Conservation (phyloP, 2,329 filamentous ascomycete genomes). For the Fusarium concolor region DNA sequence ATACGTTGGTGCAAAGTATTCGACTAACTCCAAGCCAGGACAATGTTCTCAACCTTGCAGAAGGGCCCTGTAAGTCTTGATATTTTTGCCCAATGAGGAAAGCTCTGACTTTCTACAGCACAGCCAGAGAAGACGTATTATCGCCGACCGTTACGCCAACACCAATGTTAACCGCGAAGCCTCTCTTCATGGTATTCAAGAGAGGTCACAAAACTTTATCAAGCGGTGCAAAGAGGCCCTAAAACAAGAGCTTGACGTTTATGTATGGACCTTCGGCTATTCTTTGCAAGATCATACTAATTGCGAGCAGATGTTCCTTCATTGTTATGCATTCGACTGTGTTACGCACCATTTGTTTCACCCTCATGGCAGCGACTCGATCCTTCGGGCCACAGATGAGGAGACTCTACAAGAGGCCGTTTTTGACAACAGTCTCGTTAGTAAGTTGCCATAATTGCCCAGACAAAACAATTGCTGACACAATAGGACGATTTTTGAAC, state of each 20-base stretch:
- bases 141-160: slow-evolving; percentile 37
- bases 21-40: background rate
- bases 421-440: slow-evolving; percentile 25
- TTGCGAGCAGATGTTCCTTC: slow-evolving; percentile 8
- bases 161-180: slow-evolving; percentile 24
- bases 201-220: slow-evolving; percentile 29
- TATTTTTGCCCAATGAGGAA: rapidly evolving
- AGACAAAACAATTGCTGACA: background rate
- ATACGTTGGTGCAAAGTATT: rapidly evolving
- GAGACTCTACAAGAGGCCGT: slow-evolving; percentile 25
- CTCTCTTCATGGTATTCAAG: slow-evolving; percentile 16
- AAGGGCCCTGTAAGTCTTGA: slow-evolving; percentile 17
- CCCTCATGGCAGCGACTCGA: slow-evolving; percentile 27
- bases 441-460: background rate
- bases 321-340: slow-evolving; percentile 36
- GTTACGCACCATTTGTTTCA: slow-evolving; percentile 30
- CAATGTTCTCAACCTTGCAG: slow-evolving; percentile 28
- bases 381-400: slow-evolving; percentile 15
- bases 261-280: background rate
- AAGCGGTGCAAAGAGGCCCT: slow-evolving; percentile 8
- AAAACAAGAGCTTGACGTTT: slow-evolving; percentile 24
- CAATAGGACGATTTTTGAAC: slow-evolving; percentile 11
- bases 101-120: slow-evolving; percentile 13
- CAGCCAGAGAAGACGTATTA: slow-evolving; percentile 20
- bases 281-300: background rate